A percentile compares a stretch with the other conserved stretches of the same genome.
Evolutionary conservation across 768 basidiomycete genomes (phyloP).

Genomic region (Lentinula lateritia): DNA sequence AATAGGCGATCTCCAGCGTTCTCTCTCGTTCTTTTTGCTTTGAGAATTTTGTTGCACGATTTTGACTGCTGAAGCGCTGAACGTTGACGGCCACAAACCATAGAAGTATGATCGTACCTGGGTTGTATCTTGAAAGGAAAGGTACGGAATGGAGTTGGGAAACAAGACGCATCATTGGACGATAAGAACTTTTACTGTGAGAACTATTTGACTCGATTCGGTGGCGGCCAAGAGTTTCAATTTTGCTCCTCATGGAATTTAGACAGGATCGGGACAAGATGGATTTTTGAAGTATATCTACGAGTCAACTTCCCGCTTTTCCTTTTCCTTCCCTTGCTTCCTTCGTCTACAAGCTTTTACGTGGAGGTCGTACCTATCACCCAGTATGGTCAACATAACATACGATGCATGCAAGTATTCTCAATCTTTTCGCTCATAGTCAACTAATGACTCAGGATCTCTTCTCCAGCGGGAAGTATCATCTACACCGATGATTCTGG

Average conservation of each 20-base stretch:
- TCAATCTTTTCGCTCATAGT: not conserved
- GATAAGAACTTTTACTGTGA: not conserved
- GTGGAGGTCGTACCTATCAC: too few species aligned
- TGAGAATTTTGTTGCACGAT: too few species aligned
- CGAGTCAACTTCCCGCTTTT: not conserved
- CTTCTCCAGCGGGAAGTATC: conserved; percentile 30
- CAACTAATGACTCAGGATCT: not conserved
- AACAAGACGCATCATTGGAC: not conserved
- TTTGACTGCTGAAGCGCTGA: too few species aligned
- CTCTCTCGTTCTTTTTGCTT: too few species aligned
- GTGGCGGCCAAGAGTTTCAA: not conserved
- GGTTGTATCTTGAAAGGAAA: too few species aligned
- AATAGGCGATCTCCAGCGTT: too few species aligned
- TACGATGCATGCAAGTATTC: conserved; percentile 11
- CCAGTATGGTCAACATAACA: conserved; percentile 12
- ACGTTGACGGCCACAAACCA: too few species aligned
- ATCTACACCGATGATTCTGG: conserved; percentile 24
- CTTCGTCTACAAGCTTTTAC: not conserved
- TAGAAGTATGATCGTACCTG: too few species aligned
- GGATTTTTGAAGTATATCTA: not conserved
- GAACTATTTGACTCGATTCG: not conserved
- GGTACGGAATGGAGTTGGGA: too few species aligned
- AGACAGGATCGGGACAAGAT: not conserved
- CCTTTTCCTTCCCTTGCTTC: not conserved
- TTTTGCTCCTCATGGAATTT: not conserved